Conservation (phyloP, 148 eudicot species). For the Amaranthus palmeri region DNA sequence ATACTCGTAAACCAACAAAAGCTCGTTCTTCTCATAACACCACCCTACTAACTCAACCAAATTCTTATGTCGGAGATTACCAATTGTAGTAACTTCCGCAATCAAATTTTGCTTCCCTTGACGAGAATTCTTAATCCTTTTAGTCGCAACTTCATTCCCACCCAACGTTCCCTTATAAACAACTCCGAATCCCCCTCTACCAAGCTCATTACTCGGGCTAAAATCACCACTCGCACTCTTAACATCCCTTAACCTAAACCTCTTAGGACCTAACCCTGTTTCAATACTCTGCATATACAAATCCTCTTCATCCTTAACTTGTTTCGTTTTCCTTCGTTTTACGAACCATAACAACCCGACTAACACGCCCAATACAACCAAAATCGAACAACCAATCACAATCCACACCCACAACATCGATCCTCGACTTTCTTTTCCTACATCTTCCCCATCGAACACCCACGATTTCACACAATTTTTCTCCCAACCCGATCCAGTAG, state of each 20-base stretch:
- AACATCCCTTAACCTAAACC: conserved; percentile 26
- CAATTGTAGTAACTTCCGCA: conserved; percentile 41
- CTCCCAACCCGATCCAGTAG: conserved; percentile 25
- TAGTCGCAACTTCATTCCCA: conserved; percentile 29
- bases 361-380: conserved; percentile 7
- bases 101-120: conserved; percentile 39
- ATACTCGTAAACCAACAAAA: conserved; percentile 37
- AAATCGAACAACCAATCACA: background rate
- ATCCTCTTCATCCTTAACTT: conserved; percentile 1
- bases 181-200: conserved; percentile 36
- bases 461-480: conserved; percentile 33
- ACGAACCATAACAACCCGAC: conserved; percentile 1
- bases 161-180: conserved; percentile 30
- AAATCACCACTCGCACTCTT: conserved; percentile 30
- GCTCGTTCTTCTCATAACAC: conserved; percentile 39
- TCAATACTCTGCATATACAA: conserved; percentile 19
- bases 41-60: conserved; percentile 36
- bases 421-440: background rate
- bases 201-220: conserved; percentile 27
- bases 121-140: conserved; percentile 26
- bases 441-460: conserved; percentile 15
- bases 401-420: conserved; percentile 14
- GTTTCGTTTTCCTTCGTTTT: conserved; percentile 8
- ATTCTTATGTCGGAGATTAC: conserved; percentile 39
- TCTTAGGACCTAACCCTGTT: conserved; percentile 32